These are phyloP conservation scores for Furcasterigmium sp. DNA, from an alignment of 2,329 filamentous ascomycete species.

Conservation along the genomic window DNA sequence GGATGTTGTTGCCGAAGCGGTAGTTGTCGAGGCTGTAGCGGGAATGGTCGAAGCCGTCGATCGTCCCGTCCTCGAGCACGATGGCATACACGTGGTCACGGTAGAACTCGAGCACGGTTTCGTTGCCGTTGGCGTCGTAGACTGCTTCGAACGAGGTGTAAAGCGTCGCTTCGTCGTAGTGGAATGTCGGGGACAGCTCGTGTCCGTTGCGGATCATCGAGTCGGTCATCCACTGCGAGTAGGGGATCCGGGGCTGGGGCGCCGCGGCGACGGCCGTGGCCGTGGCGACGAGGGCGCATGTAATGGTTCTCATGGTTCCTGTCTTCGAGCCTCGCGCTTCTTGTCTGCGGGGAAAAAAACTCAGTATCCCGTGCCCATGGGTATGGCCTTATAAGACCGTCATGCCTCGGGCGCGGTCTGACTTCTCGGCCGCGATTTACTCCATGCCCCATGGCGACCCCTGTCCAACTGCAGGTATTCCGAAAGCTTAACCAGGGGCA, in stretches of 20 bases:
- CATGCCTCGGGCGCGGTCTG: too few relatives aligned
- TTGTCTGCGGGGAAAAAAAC: too few relatives aligned
- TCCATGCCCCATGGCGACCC: too few relatives aligned
- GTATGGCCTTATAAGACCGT: too few relatives aligned
- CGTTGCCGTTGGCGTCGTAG: slow-evolving; percentile 35
- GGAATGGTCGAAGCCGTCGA: slow-evolving; percentile 37
- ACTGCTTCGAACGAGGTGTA: slow-evolving; percentile 41
- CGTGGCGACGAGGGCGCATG: not conserved
- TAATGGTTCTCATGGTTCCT: too few relatives aligned
- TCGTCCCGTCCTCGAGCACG: slow-evolving; percentile 39
- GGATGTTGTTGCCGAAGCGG: slow-evolving; percentile 45
- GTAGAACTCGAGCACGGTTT: slow-evolving; percentile 36
- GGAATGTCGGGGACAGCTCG: slow-evolving; percentile 27
- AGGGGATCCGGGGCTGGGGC: slow-evolving; percentile 10
- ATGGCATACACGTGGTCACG: slow-evolving; percentile 40
- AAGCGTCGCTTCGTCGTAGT: slow-evolving; percentile 39
- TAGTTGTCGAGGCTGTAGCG: slow-evolving; percentile 48
- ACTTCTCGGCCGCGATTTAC: too few relatives aligned
- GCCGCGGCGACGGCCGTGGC: not conserved
- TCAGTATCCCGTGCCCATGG: too few relatives aligned
- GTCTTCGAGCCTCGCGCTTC: too few relatives aligned
- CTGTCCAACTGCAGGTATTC: too few relatives aligned
- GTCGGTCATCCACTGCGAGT: slow-evolving; percentile 35
- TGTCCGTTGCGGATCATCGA: slow-evolving; percentile 35
- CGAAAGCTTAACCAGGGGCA: too few relatives aligned